Evolutionary conservation across 2,329 filamentous ascomycete species (phyloP), one percentile per base, ranked within the genome.

Genomic region (Trichoderma afroharzianum): DNA sequence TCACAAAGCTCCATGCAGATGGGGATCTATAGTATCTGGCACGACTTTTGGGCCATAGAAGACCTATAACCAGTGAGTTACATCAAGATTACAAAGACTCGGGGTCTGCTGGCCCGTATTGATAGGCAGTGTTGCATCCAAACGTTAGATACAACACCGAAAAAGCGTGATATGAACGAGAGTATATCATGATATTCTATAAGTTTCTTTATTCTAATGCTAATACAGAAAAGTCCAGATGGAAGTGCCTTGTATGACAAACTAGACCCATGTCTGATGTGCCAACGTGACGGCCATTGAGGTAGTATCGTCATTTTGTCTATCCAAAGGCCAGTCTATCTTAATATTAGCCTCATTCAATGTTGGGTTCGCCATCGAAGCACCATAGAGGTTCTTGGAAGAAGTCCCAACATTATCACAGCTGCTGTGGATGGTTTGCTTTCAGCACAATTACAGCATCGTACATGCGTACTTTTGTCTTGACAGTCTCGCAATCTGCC

Each of bases 391-490:
- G 12, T 11, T 50, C 61, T 4, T 30, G 15, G n/a, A 14, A 5
- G 14, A 63, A 32, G 39, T 2, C 15, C 62, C 9, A 66, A n/a
- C 6, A 57, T 39, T 57, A 30, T 28, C 47, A n/a, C 32, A 36
- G 63, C 24, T 21, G 14, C 32, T 6, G 11, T 15, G 30, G 63
- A 50, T 24, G 57, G 47, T 21, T 15, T 28, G 6, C 11, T 43
- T 58, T 43, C 58, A 63, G 14, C 30, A 47, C 11, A 11, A 24
- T 39, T 26, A 26, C 15, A 57, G 21, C 11, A 32, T 55, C n/a
- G 8, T 59, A 30, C 61, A 30, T 33, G 30, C 70, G 68, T 32
- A 59, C 68, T 64, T 71, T 71, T 66, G 68, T 62, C 24, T 62
- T 36, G 14, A 24, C 55, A 14, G 18, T 61, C 28, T 68, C 30